Base-by-base conservation (phyloP, 805 yeast genomes). In the Nakazawaea anatomiae region DNA sequence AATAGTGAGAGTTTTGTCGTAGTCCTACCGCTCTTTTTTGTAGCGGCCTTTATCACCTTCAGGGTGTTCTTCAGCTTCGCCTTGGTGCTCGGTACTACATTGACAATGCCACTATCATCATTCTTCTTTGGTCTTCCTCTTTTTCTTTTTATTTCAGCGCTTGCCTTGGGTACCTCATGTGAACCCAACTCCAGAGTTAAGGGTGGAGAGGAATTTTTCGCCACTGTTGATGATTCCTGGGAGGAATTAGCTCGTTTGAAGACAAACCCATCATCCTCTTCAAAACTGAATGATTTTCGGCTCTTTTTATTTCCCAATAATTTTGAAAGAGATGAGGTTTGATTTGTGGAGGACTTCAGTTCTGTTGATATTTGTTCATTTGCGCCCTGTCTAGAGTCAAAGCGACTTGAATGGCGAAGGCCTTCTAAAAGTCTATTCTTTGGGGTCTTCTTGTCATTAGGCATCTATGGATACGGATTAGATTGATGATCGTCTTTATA, bases 181-280 rank as follows among this genome's bases (percentile, higher is more conserved):
- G 8, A 8, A 8, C 8, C 35, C 35, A 32, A 11, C 11, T 9
- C 8, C 8, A 11, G 35, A 32, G 11, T 32, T 11, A 32, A 44
- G 14, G 31, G 39, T 8, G 28, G 27, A 9, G 35, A 32, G 11
- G 35, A 32, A 47, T 42, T 35, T 35, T 36, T 41, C 32, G 41
- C 44, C 53, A 39, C 58, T 42, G 11, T 32, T 32, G 35, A 9
- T 9, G 35, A 32, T 32, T n/a, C 50, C 46, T n/a, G 55, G 51
- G 14, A 56, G 47, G 25, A 47, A 9, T 32, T 14, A 43, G 54
- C 39, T 46, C 69, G 53, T 47, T 58, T 63, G 55, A 65, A 65
- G 49, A 63, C 62, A 55, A 65, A 63, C 39, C 66, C 69, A 34
- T 63, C 69, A 47, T 65, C 69, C 32, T 63, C 68, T 47, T 64